These are phyloP conservation scores for Leishmania major DNA, from an alignment of 208 protist species.

Conservation along the genomic window DNA sequence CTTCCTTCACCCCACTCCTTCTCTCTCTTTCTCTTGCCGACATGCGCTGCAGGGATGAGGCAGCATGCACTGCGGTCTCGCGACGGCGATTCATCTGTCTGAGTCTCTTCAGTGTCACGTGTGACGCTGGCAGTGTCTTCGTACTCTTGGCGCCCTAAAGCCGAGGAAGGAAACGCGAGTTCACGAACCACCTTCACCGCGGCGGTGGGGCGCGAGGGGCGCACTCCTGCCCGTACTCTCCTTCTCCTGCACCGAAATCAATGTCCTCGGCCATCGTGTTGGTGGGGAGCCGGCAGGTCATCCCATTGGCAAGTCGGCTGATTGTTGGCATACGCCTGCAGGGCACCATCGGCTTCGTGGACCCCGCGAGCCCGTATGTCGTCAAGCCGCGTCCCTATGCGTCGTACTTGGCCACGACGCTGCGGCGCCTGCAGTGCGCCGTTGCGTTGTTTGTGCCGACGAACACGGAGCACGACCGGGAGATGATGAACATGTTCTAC, in stretches of 20 bases:
- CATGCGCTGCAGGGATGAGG: not conserved
- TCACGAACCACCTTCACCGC: not conserved
- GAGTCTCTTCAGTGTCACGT: not conserved
- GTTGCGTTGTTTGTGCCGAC: conserved; percentile 61
- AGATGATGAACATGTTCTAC: conserved; percentile 41
- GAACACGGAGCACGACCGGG: conserved; percentile 23
- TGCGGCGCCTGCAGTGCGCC: conserved; percentile 65
- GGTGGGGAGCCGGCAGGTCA: conserved; percentile 41
- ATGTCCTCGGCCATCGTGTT: conserved; percentile 45
- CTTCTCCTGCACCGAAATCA: not conserved
- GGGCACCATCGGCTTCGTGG: conserved; percentile 62
- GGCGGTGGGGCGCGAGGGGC: not conserved
- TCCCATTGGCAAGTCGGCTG: conserved; percentile 44
- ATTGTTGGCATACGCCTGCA: conserved; percentile 69
- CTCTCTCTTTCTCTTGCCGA: not conserved
- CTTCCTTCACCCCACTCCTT: not conserved
- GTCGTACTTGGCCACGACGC: conserved; percentile 64
- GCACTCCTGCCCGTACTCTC: not conserved
- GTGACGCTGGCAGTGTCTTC: not conserved
- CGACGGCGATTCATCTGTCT: not conserved
- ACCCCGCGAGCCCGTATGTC: conserved; percentile 27
- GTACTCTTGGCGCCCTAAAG: not conserved
- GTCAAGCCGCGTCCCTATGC: conserved; percentile 77
- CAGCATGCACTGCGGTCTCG: not conserved
- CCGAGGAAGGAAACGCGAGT: not conserved